Evolutionary conservation across 2,329 filamentous ascomycete genomes (phyloP), one percentile per base, ranked within the genome.

Genomic region (Neofusicoccum cordaticola): DNA sequence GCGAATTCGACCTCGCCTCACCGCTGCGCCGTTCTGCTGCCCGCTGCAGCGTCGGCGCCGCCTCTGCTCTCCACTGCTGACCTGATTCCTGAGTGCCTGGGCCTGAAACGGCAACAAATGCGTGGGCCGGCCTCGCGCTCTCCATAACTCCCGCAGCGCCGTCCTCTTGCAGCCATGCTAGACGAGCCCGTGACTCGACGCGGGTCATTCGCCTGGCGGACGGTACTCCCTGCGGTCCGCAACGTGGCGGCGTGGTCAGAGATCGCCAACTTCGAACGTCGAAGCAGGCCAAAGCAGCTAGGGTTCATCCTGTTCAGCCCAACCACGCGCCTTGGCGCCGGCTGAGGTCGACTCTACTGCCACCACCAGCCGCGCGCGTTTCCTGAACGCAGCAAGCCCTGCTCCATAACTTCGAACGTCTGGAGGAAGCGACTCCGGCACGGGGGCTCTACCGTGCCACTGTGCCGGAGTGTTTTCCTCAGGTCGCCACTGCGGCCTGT

Each of bases 391-490:
- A 58, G 39, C 39, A 15, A 13, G 37, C 19, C 37, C 37, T 31
- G 19, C 12, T 7, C 52, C 37, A 22, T 17, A 60, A 60, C 56
- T 35, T 60, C 56, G 31, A 60, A 47, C 56, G 56, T 60, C 56
- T 47, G 31, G 42, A 45, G 42, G 4, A 45, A 60, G 17, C 56
- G 56, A 60, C 56, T 60, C 56, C 56, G 56, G 47, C 56, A 60
- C 56, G 56, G 47, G 56, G 56, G 17, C 42, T 19, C 53, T 31
- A 27, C 15, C 51, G 17, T 13, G 3, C 50, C 50, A 13, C 31
- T 15, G 50, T 13, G 15, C 31, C 50, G 50, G 50, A 37, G 31
- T n/a, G 15, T 37, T 52, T 52, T 37, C 50, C 19, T 57, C 51
- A 41, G 9, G 12, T 53, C 51, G 51, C 34, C 34, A 41, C 50